Base-by-base conservation (phyloP, 345 rosid genomes). In the Arabis hirsuta region DNA sequence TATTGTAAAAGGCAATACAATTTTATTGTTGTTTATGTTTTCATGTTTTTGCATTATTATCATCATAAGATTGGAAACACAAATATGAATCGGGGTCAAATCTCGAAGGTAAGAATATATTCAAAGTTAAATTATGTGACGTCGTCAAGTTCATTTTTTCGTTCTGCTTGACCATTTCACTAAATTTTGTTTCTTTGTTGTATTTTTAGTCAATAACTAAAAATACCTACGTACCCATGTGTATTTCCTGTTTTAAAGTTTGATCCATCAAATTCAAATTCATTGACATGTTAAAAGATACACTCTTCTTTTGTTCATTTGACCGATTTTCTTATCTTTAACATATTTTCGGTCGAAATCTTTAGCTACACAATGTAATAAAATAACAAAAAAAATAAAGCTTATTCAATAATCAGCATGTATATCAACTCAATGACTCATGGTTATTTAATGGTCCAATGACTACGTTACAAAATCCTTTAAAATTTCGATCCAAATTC, bases 251-350 rank as follows among this genome's bases (percentile, higher is more conserved):
- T 27, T 44, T 9, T 22, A 14, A 62, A 51, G 19, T 16, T 42
- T 31, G 5, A 8, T 32, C 11, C 50, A 1, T 50, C 54, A 69
- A 58, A 10, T 66, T 65, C 78, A 73, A 56, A 56, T 39, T 73
- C 60, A 20, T 65, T 57, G 72, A 56, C 77, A 73, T 56, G 34
- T 27, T 34, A 22, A 11, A 64, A 13, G 14, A 62, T 36, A 43
- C 42, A 44, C n/a, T 55, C 20, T 6, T 16, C 27, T 66, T 2
- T 68, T 20, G 13, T 56, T 14, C 57, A 31, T 52, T 55, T 36
- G 71, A 63, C 55, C 44, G 22, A 45, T 13, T 31, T 42, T 62
- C 20, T 22, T 46, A 55, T 34, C 16, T 20, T 14, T 41, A 62
- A 27, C 1, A 20, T 10, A 12, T 6, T 56, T 45, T 32, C 34